A percentile compares a stretch with the other conserved stretches of the same genome.
Evolutionary conservation across 495 filamentous ascomycete species (phyloP).

Genomic region (Penicillium pulvis): DNA sequence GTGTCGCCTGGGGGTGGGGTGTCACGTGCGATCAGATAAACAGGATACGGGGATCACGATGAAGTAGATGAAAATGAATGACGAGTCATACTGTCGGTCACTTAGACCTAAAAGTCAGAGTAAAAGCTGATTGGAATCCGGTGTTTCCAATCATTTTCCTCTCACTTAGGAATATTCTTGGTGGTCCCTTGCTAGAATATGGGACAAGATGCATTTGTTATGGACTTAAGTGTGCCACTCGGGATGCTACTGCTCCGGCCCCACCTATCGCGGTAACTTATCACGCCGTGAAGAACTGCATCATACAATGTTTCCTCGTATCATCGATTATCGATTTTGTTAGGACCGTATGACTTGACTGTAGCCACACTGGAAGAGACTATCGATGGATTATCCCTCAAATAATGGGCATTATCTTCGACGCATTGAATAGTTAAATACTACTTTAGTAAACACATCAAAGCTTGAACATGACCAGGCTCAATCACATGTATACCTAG

Average conservation of each 20-base stretch:
- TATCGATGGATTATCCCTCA: too few species aligned
- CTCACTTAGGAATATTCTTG: too few species aligned
- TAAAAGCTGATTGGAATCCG: background rate
- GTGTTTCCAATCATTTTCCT: too few species aligned
- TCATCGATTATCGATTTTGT: too few species aligned
- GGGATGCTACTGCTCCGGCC: conserved; percentile 2
- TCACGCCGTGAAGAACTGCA: background rate
- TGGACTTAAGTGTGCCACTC: background rate
- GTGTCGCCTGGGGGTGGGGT: conserved; percentile 14
- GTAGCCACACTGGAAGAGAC: too few species aligned
- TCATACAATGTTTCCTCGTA: background rate
- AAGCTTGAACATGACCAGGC: too few species aligned
- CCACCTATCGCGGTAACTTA: background rate
- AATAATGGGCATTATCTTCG: too few species aligned
- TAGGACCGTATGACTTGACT: too few species aligned
- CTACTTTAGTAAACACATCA: too few species aligned
- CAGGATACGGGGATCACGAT: conserved; percentile 10
- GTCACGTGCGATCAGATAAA: conserved; percentile 33
- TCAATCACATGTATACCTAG: too few species aligned
- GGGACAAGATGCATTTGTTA: too few species aligned
- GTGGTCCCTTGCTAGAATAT: background rate
- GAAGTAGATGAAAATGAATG: background rate
- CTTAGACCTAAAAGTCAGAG: background rate
- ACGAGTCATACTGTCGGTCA: background rate
- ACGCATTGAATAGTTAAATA: too few species aligned